These are phyloP conservation scores for Fragaria nilgerrensis DNA, from an alignment of 306 rosid genomes.

Conservation along the genomic window DNA sequence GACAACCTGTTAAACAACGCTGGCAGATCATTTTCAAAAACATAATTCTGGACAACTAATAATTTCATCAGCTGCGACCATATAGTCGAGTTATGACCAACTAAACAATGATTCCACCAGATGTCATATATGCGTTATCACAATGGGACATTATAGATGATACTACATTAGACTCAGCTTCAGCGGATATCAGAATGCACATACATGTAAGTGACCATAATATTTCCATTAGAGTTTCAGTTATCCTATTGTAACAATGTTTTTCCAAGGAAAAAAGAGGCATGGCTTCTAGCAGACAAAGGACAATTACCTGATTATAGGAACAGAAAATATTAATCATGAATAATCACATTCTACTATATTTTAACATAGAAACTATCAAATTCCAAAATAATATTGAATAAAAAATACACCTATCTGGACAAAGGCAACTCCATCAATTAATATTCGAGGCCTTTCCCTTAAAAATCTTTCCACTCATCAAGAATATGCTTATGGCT, in stretches of 20 bases:
- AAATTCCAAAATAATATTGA: constrained; percentile 10
- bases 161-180: background rate
- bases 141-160: background rate
- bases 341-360: background rate
- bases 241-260: background rate
- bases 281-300: background rate
- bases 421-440: constrained; percentile 23
- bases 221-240: background rate
- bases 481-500: constrained; percentile 35
- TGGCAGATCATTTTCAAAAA: background rate
- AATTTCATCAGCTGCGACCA: background rate
- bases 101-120: background rate
- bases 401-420: constrained; percentile 17
- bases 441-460: constrained; percentile 29
- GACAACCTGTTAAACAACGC: constrained; percentile 11
- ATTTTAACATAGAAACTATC: background rate
- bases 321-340: background rate
- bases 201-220: background rate
- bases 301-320: background rate
- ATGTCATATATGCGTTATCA: background rate
- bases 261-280: background rate
- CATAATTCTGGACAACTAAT: background rate
- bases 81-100: background rate
- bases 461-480: constrained; percentile 30
- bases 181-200: background rate